Conservation (phyloP, 2,329 filamentous ascomycete species). For the Thyridium curvatum region DNA sequence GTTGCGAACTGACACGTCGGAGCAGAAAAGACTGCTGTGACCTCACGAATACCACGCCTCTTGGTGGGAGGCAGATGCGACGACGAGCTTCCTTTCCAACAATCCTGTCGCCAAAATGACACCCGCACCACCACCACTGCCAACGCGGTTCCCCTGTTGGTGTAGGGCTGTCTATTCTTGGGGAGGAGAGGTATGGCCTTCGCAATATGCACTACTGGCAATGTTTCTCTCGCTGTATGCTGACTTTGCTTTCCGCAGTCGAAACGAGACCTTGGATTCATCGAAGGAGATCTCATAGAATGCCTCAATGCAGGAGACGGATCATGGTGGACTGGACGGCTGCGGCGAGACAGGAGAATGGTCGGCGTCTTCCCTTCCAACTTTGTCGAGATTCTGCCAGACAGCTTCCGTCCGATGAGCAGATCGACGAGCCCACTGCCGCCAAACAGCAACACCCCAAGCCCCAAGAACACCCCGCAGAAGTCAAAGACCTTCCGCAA, state of each 20-base stretch:
- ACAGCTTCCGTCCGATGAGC: slow-evolving; percentile 73
- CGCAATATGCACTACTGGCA: not conserved
- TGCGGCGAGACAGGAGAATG: slow-evolving; percentile 83
- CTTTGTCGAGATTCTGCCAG: slow-evolving; percentile 85
- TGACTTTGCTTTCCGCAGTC: slow-evolving; percentile 43
- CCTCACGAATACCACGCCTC: too few species aligned
- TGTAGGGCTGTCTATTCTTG: slow-evolving; percentile 87
- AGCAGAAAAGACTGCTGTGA: too few species aligned
- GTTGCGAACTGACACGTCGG: too few species aligned
- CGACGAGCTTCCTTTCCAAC: too few species aligned
- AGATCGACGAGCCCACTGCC: slow-evolving; percentile 57
- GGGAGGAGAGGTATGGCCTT: slow-evolving; percentile 68
- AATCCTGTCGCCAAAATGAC: slow-evolving; percentile 34
- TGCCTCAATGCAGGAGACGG: slow-evolving; percentile 96
- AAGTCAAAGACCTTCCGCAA: slow-evolving; percentile 61
- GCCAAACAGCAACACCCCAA: slow-evolving; percentile 41
- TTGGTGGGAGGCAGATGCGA: too few species aligned
- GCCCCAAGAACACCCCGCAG: slow-evolving; percentile 46
- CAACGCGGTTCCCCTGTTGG: slow-evolving; percentile 83
- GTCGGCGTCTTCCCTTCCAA: slow-evolving; percentile 95
- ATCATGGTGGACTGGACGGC: slow-evolving; percentile 94
- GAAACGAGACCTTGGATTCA: slow-evolving; percentile 90
- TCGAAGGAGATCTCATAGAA: slow-evolving; percentile 97
- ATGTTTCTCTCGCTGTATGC: slow-evolving; percentile 6
- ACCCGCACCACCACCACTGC: slow-evolving; percentile 54